A percentile compares a stretch with the other conserved stretches of the same genome.
Evolutionary conservation across 345 rosid genomes (phyloP).

Genomic region (Eucalyptus marginata): DNA sequence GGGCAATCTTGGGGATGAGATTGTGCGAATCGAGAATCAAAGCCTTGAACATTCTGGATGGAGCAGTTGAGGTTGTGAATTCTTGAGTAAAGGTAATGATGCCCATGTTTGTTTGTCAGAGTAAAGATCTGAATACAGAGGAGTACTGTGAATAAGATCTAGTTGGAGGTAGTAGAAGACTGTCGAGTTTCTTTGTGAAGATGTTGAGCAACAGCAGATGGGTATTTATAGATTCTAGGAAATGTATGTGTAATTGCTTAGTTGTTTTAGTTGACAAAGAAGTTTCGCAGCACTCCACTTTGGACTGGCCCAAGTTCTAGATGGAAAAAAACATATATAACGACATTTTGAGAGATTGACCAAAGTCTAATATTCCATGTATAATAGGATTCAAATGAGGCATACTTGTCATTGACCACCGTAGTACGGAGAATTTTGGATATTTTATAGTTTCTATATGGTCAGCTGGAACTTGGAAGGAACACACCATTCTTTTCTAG

Average conservation of each 20-base stretch:
- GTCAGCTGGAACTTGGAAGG: no score
- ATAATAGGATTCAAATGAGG: background rate
- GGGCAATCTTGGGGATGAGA: conserved; percentile 3
- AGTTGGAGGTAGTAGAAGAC: background rate
- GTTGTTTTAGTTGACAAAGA: background rate
- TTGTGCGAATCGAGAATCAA: background rate
- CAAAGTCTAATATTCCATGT: background rate
- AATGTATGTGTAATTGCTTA: background rate
- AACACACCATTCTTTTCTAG: background rate
- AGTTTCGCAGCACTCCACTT: background rate
- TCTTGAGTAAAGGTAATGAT: background rate
- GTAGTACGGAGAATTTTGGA: background rate
- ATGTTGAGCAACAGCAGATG: background rate
- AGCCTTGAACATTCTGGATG: conserved; percentile 5
- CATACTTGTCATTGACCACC: background rate
- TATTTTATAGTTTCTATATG: background rate
- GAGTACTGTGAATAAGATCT: background rate
- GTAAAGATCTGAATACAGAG: background rate
- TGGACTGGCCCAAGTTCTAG: background rate
- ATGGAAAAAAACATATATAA: background rate
- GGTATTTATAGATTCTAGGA: background rate
- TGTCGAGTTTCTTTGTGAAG: background rate
- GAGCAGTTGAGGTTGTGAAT: background rate
- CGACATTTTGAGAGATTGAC: background rate
- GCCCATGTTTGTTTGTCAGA: background rate